Base-by-base conservation (phyloP, 148 eudicot genomes). In the Camellia sinensis region DNA sequence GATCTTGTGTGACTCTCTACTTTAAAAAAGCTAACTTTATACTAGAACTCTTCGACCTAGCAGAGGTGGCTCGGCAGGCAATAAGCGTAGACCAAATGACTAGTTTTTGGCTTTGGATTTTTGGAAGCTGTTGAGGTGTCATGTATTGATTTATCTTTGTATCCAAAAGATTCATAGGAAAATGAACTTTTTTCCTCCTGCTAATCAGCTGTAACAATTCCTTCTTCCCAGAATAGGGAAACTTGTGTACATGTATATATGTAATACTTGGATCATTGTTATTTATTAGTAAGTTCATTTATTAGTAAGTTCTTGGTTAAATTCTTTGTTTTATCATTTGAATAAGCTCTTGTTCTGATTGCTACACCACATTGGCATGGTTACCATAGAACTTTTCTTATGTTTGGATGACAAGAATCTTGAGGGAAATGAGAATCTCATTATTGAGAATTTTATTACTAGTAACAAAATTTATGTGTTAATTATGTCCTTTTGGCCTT, bases 1-100 rank as follows among this genome's bases (percentile, higher is more conserved):
- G 91, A 88, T 90, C 85, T 73, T 59, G 74, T 78, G n/a, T 86
- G 81, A 82, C 85, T 78, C 78, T 79, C 81, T 29, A 73, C 66
- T 67, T 64, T 62, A 81, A 65, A 81, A 65, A 82, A 75, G 85
- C 92, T 90, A 86, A 86, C 90, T 75, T 67, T 37, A 75, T 67
- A 78, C 80, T 62, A 54, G 76, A 79, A 61, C 78, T 80, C 66
- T 18, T 74, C 85, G 60, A 78, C 78, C 40, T 64, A 74, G 66
- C 41, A 40, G 75, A 82, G 81, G 59, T 46, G 3, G 37, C 80
- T 41, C 73, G 7, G 81, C 71, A 78, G 84, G 85, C 52, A 65
- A 50, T 44, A 54, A 83, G 53, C 14, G 68, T 67, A 52, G 65
- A 66, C 67, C 44, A n/a, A 67, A 57, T 73, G 79, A 62, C 65